Percentiles rank a stretch among this genome's conserved stretches.
Conservation (phyloP, 768 basidiomycete genomes). For the Auriscalpium microsporum region DNA sequence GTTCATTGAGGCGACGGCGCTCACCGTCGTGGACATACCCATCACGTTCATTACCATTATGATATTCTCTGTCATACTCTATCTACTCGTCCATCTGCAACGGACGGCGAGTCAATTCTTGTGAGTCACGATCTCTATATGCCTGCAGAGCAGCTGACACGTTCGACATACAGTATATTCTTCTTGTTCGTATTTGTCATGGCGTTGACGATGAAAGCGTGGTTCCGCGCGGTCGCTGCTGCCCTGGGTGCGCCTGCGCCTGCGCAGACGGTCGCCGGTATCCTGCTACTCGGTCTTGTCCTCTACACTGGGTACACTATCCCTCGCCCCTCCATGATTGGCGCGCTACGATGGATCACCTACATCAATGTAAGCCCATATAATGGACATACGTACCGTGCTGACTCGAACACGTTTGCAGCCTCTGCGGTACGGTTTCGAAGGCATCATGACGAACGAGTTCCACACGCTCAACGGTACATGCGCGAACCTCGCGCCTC, state of each 20-base stretch:
- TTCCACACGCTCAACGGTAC: slow-evolving; percentile 61
- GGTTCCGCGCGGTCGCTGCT: slow-evolving; percentile 65
- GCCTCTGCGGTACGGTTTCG: slow-evolving; percentile 69
- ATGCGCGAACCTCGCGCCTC: slow-evolving; percentile 52
- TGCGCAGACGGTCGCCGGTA: slow-evolving; percentile 52
- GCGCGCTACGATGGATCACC: slow-evolving; percentile 59
- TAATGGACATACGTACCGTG: not conserved
- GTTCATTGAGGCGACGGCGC: slow-evolving; percentile 44
- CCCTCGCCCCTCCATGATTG: slow-evolving; percentile 56
- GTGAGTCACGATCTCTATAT: slow-evolving; percentile 28
- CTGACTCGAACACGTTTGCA: slow-evolving; percentile 24
- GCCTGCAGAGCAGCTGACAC: not conserved
- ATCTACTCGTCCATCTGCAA: slow-evolving; percentile 56
- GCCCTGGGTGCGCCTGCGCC: slow-evolving; percentile 49
- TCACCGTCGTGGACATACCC: slow-evolving; percentile 55
- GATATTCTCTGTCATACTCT: slow-evolving; percentile 42
- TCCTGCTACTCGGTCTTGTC: slow-evolving; percentile 42
- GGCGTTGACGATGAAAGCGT: slow-evolving; percentile 60
- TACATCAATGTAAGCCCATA: slow-evolving; percentile 46
- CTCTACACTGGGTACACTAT: slow-evolving; percentile 55
- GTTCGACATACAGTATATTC: slow-evolving; percentile 36
- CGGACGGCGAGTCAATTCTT: slow-evolving; percentile 53
- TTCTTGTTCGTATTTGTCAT: slow-evolving; percentile 50
- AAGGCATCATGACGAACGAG: slow-evolving; percentile 71
- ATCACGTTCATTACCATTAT: slow-evolving; percentile 40